Conservation (phyloP, 257 asterid species). For the Thymus quinquecostatus region DNA sequence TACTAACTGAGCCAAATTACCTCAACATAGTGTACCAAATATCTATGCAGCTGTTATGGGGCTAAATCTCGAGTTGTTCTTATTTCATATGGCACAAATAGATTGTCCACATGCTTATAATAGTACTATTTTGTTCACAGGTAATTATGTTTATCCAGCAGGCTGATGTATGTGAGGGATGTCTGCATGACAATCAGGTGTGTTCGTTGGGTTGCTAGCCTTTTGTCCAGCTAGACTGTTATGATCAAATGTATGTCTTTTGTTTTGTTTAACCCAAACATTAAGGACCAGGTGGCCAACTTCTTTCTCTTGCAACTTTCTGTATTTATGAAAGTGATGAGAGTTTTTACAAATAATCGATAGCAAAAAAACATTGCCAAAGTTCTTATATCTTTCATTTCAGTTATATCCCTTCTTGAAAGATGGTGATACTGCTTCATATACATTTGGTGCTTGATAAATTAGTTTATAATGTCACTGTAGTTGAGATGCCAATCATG, state of each 20-base stretch:
- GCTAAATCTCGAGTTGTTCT: no score
- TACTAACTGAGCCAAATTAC: no score
- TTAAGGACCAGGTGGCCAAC: constrained; percentile 31
- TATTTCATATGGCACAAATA: no score
- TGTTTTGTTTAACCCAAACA: constrained; percentile 29
- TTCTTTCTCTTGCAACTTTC: constrained; percentile 25
- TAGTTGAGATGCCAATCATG: constrained; percentile 9
- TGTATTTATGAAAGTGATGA: constrained; percentile 36
- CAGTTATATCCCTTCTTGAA: constrained; percentile 6
- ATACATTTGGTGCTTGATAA: background rate
- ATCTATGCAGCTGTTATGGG: no score
- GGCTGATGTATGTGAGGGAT: constrained; percentile 25
- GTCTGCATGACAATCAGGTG: constrained; percentile 37
- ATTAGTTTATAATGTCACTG: background rate
- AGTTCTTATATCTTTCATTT: constrained; percentile 11
- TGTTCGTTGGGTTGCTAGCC: constrained; percentile 35
- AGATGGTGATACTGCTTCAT: constrained; percentile 20
- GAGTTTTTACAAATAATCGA: constrained; percentile 29
- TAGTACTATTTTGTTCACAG: background rate
- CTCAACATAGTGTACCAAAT: no score
- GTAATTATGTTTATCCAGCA: constrained; percentile 31
- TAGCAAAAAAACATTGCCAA: constrained; percentile 25
- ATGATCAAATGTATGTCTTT: constrained; percentile 30
- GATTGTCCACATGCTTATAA: background rate
- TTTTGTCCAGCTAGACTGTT: constrained; percentile 30